Conservation (phyloP, 2,329 filamentous ascomycete species). For the Diaporthe aspalathi region DNA sequence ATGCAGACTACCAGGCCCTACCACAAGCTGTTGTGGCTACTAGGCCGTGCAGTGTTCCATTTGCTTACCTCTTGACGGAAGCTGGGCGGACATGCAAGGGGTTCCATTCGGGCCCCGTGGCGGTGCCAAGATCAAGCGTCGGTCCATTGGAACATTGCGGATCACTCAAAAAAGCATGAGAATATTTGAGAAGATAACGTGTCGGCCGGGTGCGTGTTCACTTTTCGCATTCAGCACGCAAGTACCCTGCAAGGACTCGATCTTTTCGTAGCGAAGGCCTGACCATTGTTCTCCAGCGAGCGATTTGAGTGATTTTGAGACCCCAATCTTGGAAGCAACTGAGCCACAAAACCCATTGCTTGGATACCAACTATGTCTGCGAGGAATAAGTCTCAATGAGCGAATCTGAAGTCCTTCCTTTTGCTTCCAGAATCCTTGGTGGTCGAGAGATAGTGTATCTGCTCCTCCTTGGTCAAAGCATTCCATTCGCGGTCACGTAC, state of each 20-base stretch:
- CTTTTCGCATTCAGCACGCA: too few relatives aligned
- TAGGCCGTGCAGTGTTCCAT: slow-evolving; percentile 12
- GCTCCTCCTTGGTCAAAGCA: slow-evolving; percentile 52
- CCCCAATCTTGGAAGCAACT: neutral
- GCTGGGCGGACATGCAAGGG: neutral
- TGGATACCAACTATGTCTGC: too few relatives aligned
- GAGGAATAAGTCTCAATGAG: slow-evolving; percentile 43
- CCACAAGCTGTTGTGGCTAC: neutral
- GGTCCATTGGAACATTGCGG: neutral
- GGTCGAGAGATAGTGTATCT: slow-evolving; percentile 46
- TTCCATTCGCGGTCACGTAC: slow-evolving; percentile 58
- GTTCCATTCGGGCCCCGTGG: neutral
- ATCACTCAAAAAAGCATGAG: neutral
- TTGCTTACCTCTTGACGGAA: neutral
- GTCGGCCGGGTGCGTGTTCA: too few relatives aligned
- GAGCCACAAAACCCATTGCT: neutral
- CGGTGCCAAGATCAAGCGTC: neutral
- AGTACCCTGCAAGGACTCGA: too few relatives aligned
- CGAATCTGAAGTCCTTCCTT: slow-evolving; percentile 49
- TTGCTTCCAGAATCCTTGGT: slow-evolving; percentile 50
- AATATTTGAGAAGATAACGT: too few relatives aligned
- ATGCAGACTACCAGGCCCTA: neutral
- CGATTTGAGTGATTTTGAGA: neutral
- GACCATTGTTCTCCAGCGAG: too few relatives aligned
- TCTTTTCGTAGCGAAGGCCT: too few relatives aligned